Base-by-base conservation (phyloP, 2,329 filamentous ascomycete genomes). In the Coniochaeta sp. region DNA sequence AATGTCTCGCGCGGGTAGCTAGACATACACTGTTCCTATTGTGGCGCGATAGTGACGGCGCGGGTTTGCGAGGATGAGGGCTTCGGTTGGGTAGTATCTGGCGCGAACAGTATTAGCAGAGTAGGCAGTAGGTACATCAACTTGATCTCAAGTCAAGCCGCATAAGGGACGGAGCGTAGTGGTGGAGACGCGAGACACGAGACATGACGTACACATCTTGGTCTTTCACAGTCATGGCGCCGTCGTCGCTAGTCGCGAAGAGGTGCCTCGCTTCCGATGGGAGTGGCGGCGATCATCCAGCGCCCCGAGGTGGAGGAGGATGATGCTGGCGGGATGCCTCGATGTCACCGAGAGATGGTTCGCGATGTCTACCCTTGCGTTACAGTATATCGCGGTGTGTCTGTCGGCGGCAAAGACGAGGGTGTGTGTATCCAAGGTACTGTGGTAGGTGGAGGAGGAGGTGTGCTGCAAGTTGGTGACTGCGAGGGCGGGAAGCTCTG, bases 41-140 rank as follows among this genome's bases (percentile, higher is more conserved):
- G 79, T 81, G 63, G 87, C 81, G 55, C 84, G 84, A 71, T 88
- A 91, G 71, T 89, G 89, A 65, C 82, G 87, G 69, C 86, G 83
- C 63, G 82, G 81, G 56, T 75, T 78, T 61, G 79, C 77, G 58
- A 84, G 80, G 63, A 91, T 81, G 63, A 91, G 77, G 67, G 79
- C 77, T 65, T 90, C 85, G 63, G 87, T 89, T 61, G 85, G 83
- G 74, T 83, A 82, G 72, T 82, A 81, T 70, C 88, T 90, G 62
- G 8, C 12, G 47, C 47, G 22, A 42, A 42, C 44, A 19, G 17
- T 14, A 6, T 36, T 36, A 47, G 42, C 42, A n/a, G n/a, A n/a
- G n/a, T n/a, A n/a, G n/a, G n/a, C n/a, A n/a, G n/a, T n/a, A n/a
- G n/a, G n/a, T n/a, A n/a, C n/a, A n/a, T n/a, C n/a, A n/a, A n/a